Conservation (phyloP, 345 rosid species). For the Pistacia atlantica region DNA sequence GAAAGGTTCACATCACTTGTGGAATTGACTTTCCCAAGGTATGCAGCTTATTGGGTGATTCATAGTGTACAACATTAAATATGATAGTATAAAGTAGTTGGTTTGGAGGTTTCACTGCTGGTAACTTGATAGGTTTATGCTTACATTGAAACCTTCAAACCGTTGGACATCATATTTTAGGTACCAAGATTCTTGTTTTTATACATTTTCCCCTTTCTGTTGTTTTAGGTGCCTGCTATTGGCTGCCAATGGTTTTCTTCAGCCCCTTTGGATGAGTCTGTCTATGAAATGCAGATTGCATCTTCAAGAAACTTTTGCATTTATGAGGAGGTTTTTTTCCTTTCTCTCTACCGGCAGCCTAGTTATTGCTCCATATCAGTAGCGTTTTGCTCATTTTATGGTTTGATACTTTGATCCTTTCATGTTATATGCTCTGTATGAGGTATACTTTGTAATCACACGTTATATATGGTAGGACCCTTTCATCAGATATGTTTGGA, state of each 20-base stretch:
- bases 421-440: too few relatives aligned
- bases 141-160: neutral
- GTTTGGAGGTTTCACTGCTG: neutral
- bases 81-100: neutral
- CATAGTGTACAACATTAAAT: neutral
- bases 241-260: constrained; percentile 79
- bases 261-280: constrained; percentile 39
- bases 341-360: neutral
- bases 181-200: neutral
- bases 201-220: neutral
- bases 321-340: constrained; percentile 65
- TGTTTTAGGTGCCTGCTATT: constrained; percentile 52
- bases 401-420: too few relatives aligned
- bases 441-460: too few relatives aligned
- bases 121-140: neutral
- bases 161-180: neutral
- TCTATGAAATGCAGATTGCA: constrained; percentile 20
- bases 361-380: neutral
- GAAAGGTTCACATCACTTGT: constrained; percentile 57
- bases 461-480: too few relatives aligned
- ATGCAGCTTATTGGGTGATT: neutral
- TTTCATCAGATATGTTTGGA: too few relatives aligned
- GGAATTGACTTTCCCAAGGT: constrained; percentile 90
- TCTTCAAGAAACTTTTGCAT: constrained; percentile 79
- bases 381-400: too few relatives aligned